Percentiles rank a stretch among this genome's conserved stretches.
Conservation (phyloP, 345 rosid genomes). For the Zanthoxylum bungeanum region DNA sequence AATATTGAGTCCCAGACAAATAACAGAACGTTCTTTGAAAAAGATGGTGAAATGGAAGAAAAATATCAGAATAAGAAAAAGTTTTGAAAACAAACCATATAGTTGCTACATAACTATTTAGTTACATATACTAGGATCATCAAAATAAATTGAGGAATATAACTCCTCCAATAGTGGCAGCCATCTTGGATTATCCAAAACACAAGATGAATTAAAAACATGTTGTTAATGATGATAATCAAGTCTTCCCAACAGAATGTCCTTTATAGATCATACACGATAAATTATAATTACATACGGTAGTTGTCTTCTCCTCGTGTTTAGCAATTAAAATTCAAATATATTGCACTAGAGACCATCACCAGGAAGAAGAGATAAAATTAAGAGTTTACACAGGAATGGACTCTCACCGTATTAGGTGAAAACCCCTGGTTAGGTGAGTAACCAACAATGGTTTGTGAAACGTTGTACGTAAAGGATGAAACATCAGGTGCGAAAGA, state of each 20-base stretch:
- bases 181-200: background rate
- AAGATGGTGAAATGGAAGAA: background rate
- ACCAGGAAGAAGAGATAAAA: background rate
- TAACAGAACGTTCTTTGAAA: background rate
- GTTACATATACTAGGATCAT: background rate
- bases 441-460: constrained; percentile 19
- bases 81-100: background rate
- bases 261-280: background rate
- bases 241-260: background rate
- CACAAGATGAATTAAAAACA: background rate
- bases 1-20: background rate
- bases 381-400: background rate
- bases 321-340: too few species aligned
- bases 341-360: too few species aligned
- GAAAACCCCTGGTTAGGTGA: constrained; percentile 16
- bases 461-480: constrained; percentile 16
- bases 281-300: background rate
- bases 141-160: background rate
- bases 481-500: constrained; percentile 6
- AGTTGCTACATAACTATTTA: background rate
- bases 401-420: constrained; percentile 26
- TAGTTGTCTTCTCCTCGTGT: background rate
- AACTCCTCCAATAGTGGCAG: background rate
- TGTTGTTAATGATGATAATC: background rate
- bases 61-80: background rate